Evolutionary conservation across 2,329 filamentous ascomycete species (phyloP), one percentile per base, ranked within the genome.

Genomic region (Phyllosticta capitalensis): DNA sequence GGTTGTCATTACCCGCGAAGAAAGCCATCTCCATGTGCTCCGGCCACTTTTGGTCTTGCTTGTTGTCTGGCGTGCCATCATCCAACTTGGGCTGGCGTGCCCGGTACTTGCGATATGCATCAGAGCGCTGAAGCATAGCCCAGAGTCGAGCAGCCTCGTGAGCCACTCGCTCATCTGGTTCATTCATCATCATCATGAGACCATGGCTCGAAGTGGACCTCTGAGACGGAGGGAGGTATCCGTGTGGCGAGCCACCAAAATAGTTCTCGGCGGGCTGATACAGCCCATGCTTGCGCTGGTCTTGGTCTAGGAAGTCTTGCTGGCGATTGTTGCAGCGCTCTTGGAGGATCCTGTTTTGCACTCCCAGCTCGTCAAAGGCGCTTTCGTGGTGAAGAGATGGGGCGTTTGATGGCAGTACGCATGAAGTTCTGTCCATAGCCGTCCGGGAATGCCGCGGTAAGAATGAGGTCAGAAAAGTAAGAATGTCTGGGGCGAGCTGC

Each of bases 1-100:
- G n/a, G 21, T 19, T 38, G 14, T 21, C 26, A 67, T 62, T 68
- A 79, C 77, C 77, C 71, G 69, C 69, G 65, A 76, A 78, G 63
- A 80, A 80, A 5, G 78, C 76, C 51, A 70, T 63, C 62, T 80
- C 78, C 48, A 79, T 65, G 54, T 75, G 69, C 51, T 78, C 76
- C 5, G 78, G 75, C 78, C 78, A 79, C 65, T 72, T 75, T 58
- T 75, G 66, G 10, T 73, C 69, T 66, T 64, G 50, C 38, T 45
- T 67, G 53, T 67, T 68, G 26, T 69, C 66, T 52, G 58, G 52
- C 52, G 51, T 69, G 65, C 38, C 38, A n/a, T 45, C 38, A 52
- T 52, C 59, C 58, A 64, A 66, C 68, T 61, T 65, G 2, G 71
- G 70, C 60, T 78, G 75, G 19, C 74, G 70, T 26, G 71, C 67